Evolutionary conservation across 805 yeast genomes (phyloP), one percentile per base, ranked within the genome.

Genomic region (Candida parachauliodes): DNA sequence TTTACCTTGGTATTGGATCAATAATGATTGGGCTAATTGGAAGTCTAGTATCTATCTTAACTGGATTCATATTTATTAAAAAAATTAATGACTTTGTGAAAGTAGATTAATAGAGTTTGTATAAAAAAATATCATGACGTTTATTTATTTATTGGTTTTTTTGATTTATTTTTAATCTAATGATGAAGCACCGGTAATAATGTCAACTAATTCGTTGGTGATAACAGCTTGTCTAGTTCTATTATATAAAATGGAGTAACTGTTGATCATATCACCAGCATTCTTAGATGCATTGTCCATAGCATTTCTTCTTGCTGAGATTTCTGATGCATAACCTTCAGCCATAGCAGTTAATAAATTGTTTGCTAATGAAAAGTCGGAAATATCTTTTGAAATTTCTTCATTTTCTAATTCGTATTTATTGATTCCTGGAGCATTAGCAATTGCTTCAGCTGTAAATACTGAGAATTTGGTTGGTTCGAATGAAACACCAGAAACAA

Each of bases 201-300:
- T 93, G 74, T 93, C 98, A 62, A 93, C 98, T 81, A 93, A 77
- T 78, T 93, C 98, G 81, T 93, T 93, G 71, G 98, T 89, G 62
- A 91, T 91, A 62, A 89, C 96, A 53, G 97, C 96, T 79, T 93
- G 98, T 78, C 97, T 88, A 60, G 97, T 84, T 81, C 98, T 91
- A 89, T 93, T 93, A 76, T 93, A 93, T 71, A 93, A 81, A 68
- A 93, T 93, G 53, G 98, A 84, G 84, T 86, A 91, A 63, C 79
- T 83, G 73, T 78, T 81, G 65, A 93, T 93, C 98, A 93, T 93
- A 59, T 93, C 98, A 73, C 95, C 96, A 48, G 98, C 98, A 65
- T 91, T 91, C 93, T 93, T 91, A 54, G 97, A 88, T 47, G 98
- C 98, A 62, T 93, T 93, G 73, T 91, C 98, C 98, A 91, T 91